These are phyloP conservation scores for Globisporangium solare DNA, from an alignment of 352 stramenopile genomes.

Conservation along the genomic window DNA sequence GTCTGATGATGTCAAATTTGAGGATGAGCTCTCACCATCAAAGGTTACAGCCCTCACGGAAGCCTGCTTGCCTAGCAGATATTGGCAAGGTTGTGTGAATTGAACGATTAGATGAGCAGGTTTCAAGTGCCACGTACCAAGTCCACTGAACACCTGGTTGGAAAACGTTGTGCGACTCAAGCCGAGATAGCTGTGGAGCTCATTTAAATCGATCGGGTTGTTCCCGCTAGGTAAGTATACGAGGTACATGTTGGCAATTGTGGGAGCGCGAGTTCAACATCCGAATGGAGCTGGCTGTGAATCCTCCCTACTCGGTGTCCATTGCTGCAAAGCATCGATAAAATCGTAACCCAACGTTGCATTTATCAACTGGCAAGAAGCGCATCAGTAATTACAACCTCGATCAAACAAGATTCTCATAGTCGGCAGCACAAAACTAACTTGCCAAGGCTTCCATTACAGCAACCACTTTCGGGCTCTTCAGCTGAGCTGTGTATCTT, in stretches of 20 bases:
- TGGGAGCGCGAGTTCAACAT: no score
- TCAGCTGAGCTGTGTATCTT: conserved; percentile 29
- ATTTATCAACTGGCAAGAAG: conserved; percentile 28
- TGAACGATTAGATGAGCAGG: background rate
- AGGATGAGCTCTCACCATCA: conserved; percentile 20
- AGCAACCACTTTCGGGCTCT: conserved; percentile 29
- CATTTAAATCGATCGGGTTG: conserved; percentile 49
- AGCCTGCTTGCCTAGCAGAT: conserved; percentile 30
- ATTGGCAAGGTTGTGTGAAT: background rate
- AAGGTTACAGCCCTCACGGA: conserved; percentile 34
- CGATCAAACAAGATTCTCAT: no score
- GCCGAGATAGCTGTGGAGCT: conserved; percentile 40
- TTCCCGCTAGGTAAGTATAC: conserved; percentile 21
- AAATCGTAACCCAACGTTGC: conserved; percentile 30
- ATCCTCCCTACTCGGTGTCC: conserved; percentile 33
- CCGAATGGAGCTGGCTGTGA: no score
- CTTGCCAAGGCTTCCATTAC: conserved; percentile 32
- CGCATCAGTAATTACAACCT: no score
- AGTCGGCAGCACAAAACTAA: conserved; percentile 10
- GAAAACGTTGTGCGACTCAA: conserved; percentile 37
- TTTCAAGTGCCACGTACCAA: conserved; percentile 18
- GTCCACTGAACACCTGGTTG: conserved; percentile 47
- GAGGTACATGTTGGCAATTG: no score
- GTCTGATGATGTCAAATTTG: background rate
- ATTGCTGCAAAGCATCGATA: conserved; percentile 45